Conservation (phyloP, 2,329 filamentous ascomycete species). For the Tolypocladium cylindrosporum region DNA sequence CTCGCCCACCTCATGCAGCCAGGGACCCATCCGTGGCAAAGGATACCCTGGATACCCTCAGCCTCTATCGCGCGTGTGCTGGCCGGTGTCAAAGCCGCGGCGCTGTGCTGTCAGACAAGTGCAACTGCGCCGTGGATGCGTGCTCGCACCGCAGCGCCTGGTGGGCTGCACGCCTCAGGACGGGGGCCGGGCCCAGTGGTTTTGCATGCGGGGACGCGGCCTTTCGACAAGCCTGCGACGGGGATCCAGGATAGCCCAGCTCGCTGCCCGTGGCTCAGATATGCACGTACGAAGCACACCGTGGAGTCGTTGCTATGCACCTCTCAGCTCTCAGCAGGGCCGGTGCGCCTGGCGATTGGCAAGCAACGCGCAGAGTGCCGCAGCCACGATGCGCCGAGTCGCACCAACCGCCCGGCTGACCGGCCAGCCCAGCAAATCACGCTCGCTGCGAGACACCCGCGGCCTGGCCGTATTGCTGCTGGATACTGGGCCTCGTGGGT, state of each 20-base stretch:
- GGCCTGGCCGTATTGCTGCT: background rate
- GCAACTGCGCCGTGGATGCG: background rate
- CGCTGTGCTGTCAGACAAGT: background rate
- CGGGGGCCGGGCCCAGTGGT: background rate
- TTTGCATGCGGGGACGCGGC: background rate
- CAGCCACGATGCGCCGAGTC: background rate
- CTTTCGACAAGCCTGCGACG: background rate
- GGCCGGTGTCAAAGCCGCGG: background rate
- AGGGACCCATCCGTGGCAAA: background rate
- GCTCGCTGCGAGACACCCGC: background rate
- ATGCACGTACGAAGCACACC: background rate
- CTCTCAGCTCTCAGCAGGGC: background rate
- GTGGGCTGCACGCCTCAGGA: background rate
- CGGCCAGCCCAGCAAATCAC: background rate
- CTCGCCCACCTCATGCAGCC: background rate
- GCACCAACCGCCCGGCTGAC: background rate
- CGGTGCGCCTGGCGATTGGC: background rate
- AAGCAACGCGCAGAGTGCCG: background rate
- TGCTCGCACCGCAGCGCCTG: background rate
- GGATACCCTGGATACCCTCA: background rate
- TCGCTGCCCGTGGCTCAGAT: background rate
- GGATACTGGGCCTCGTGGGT: background rate
- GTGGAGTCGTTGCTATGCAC: background rate
- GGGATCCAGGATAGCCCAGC: background rate
- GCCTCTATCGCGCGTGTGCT: background rate